Evolutionary conservation across 108 stramenopile species (phyloP).

Genomic region (Nannochloropsis gaditana): DNA sequence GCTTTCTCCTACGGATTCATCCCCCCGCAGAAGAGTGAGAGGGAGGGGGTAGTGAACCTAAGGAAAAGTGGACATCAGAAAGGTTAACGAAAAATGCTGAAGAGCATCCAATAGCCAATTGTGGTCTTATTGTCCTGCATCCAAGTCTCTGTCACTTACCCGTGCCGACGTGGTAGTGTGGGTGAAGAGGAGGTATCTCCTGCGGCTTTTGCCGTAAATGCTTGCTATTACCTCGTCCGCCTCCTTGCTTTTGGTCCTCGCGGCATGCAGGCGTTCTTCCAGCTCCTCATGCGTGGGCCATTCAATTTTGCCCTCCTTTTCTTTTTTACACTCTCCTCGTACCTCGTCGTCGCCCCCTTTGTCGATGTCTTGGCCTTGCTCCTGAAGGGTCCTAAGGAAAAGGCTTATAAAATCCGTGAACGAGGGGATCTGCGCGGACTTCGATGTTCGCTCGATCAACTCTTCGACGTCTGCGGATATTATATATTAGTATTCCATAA

Average conservation of each 20-base stretch:
- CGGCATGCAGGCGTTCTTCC: conserved; percentile 8
- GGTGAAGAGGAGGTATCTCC: not conserved
- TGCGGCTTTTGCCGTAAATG: not conserved
- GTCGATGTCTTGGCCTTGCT: not conserved
- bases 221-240: not conserved
- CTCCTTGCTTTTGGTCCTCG: not conserved
- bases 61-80: not conserved
- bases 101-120: not conserved
- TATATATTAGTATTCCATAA: too few species aligned
- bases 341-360: not conserved
- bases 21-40: not conserved
- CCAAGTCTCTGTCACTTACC: not conserved
- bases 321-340: not conserved
- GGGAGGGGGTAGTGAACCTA: not conserved
- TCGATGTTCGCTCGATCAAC: not conserved
- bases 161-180: not conserved
- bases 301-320: not conserved
- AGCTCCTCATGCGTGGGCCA: not conserved
- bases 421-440: not conserved
- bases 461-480: not conserved
- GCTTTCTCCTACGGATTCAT: too few species aligned
- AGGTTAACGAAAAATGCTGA: not conserved
- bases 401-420: not conserved
- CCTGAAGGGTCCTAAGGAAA: not conserved
- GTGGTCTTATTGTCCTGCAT: too few species aligned